Evolutionary conservation across 768 basidiomycete species (phyloP), one percentile per base, ranked within the genome.

Genomic region (Mrakia frigida): DNA sequence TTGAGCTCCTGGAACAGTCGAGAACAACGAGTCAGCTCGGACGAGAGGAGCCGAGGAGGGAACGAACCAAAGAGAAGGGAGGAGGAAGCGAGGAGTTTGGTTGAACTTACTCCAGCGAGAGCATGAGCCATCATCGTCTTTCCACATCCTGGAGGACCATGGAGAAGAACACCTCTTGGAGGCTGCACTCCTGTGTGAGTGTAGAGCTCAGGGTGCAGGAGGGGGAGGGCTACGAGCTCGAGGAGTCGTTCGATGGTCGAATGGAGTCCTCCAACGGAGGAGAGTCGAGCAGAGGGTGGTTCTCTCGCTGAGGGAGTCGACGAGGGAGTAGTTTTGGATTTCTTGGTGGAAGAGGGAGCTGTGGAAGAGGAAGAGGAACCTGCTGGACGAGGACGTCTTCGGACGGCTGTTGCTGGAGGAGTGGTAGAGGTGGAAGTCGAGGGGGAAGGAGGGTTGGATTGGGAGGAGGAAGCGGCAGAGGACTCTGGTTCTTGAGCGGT

Each of bases 91-190:
- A 25, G 25, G 1, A 70, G 46, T 39, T n/a, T 56, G 67, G 37
- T 43, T 52, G 7, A 16, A 86, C 90, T 81, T 81, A 94, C 95
- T 74, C 97, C 97, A 65, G 95, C 95, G 76, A 98, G 92, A 25
- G 95, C 97, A 82, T 94, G 91, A 21, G 95, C 96, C 28, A 98
- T 84, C 79, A 96, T 84, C 0, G 97, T 98, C 85, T 99, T 99
- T 6, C 97, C 97, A 80, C 95, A 98, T 21, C 96, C 97, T 0
- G 96, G 94, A 7, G 97, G 96, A 1, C 97, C 97, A 83, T 98
- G 92, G 13, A 99, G 83, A 31, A 99, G 83, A 0, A 99, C 93
- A 16, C 97, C 97, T 67, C 95, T 85, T 0, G 96, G 94, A 6
- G 95, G 91, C 79, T 92, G 90, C 3, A 97, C 91, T 2, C 97